phyloP scores from a whole-genome alignment of 2,329 filamentous ascomycete species.

The Mycosphaerella arachidis region DNA sequence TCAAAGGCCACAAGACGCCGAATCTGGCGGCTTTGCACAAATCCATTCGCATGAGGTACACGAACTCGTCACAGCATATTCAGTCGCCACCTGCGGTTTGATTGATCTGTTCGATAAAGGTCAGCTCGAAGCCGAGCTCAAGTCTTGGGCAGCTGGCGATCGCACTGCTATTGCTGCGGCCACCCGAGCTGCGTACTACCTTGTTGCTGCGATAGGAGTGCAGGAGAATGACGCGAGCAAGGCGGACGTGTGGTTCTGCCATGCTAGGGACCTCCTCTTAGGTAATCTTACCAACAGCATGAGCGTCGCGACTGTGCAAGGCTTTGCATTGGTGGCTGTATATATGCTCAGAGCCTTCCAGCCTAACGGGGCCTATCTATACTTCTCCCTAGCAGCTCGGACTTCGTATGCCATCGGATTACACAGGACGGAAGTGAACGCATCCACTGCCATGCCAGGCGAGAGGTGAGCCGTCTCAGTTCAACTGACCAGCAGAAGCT shows the following conservation, averaged over 20 bases:
- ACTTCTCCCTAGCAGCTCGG: slow-evolving; percentile 41
- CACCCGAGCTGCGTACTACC: slow-evolving; percentile 47
- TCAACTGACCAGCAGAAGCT: neutral
- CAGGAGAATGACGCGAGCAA: slow-evolving; percentile 40
- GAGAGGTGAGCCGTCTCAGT: neutral
- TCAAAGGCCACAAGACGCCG: neutral
- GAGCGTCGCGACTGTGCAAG: slow-evolving; percentile 49
- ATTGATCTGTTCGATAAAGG: slow-evolving; percentile 46
- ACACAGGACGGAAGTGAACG: slow-evolving; percentile 50
- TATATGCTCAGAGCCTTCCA: slow-evolving; percentile 51
- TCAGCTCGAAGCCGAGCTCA: slow-evolving; percentile 30
- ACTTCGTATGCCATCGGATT: slow-evolving; percentile 51
- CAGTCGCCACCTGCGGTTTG: slow-evolving; percentile 45
- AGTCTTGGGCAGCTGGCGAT: slow-evolving; percentile 24
- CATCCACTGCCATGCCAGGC: slow-evolving; percentile 40
- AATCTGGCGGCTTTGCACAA: slow-evolving; percentile 13
- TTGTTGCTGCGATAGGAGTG: slow-evolving; percentile 49
- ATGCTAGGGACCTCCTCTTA: slow-evolving; percentile 43
- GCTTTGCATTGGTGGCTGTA: slow-evolving; percentile 49
- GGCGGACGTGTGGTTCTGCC: slow-evolving; percentile 46
- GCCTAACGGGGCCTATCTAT: slow-evolving; percentile 43
- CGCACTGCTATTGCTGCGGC: slow-evolving; percentile 33
- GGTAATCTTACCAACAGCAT: slow-evolving; percentile 47
- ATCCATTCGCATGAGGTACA: slow-evolving; percentile 39
- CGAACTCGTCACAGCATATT: slow-evolving; percentile 40